Base-by-base conservation (phyloP, 805 yeast species). In the Metschnikowia borealis region DNA sequence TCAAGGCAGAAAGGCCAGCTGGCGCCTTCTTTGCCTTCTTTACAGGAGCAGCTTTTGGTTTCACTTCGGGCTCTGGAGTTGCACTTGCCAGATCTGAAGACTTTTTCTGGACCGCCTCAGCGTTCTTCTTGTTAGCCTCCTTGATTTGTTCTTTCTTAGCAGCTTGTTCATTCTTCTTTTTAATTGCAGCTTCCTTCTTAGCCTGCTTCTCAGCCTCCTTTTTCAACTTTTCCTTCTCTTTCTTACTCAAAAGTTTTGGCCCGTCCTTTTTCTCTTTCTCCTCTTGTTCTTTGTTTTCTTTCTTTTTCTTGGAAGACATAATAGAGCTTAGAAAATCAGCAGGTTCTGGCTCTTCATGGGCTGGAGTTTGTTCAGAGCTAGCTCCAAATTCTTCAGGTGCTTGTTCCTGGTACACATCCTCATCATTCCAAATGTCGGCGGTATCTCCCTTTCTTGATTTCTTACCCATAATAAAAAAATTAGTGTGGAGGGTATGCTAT, bases 151-250 rank as follows among this genome's bases (percentile, higher is more conserved):
- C 80, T 58, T 79, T 81, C 70, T 81, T 79, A 60, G 77, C 77
- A 20, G 81, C 82, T 58, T 80, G 84, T 57, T 81, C 83, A 38
- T 78, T 82, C 70, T 89, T 90, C 81, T 89, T 90, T 71, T 83
- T 85, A 48, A 84, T 87, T 40, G 96, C 96, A 53, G 83, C 81
- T 60, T 89, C 96, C 73, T 89, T 90, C 85, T 92, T 92, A 69
- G 84, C 80, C 60, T 85, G 88, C 77, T 92, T 92, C 66, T 87
- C 95, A 57, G 81, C 83, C 68, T 91, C 96, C 69, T 92, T 96
- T 82, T 88, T 89, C 70, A 94, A 96, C 74, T 85, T 91, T 74
- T 92, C 95, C 72, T 87, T 87, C 64, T 87, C 98, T 72, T 92
- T 90, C 80, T 92, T 94, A 51, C 92, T 82, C 70, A 91, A 89